phyloP scores from a whole-genome alignment of 768 basidiomycete genomes.

The Neoboletus brunneissimus region DNA sequence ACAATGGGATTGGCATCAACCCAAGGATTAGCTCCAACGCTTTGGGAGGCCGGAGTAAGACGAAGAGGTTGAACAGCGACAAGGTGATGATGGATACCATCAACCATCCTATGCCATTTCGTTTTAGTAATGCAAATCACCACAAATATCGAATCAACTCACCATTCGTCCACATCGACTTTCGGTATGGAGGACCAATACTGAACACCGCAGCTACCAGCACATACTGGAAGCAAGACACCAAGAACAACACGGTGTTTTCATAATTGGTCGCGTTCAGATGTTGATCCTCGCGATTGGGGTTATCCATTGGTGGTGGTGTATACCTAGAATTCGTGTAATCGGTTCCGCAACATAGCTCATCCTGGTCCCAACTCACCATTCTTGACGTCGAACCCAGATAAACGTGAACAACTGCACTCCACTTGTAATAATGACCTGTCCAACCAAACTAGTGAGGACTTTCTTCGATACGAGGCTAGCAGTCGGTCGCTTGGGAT shows the following conservation, averaged over 20 bases:
- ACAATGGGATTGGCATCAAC: constrained; percentile 68
- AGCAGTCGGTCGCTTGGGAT: constrained; percentile 89
- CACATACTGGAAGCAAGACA: constrained; percentile 99
- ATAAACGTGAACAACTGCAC: constrained; percentile 86
- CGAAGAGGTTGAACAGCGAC: constrained; percentile 68
- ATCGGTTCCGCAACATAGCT: background rate
- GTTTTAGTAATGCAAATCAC: background rate
- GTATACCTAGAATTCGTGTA: constrained; percentile 62
- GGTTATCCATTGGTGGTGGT: constrained; percentile 52
- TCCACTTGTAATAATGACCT: constrained; percentile 80
- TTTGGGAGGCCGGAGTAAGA: constrained; percentile 70
- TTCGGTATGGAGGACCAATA: constrained; percentile 95
- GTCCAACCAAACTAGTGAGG: constrained; percentile 87
- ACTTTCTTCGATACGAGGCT: constrained; percentile 96
- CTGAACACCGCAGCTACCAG: constrained; percentile 96
- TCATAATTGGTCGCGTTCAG: constrained; percentile 87
- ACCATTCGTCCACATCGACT: constrained; percentile 96
- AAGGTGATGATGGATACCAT: constrained; percentile 73
- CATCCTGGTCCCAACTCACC: constrained; percentile 45
- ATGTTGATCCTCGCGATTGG: constrained; percentile 57
- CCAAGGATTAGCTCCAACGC: constrained; percentile 61
- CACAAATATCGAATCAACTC: constrained; percentile 22
- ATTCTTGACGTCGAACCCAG: constrained; percentile 82
- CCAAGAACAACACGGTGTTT: constrained; percentile 86
- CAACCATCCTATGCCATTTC: constrained; percentile 58